These are phyloP conservation scores for Monascus ruber DNA, from an alignment of 2,329 filamentous ascomycete species.

Conservation along the genomic window DNA sequence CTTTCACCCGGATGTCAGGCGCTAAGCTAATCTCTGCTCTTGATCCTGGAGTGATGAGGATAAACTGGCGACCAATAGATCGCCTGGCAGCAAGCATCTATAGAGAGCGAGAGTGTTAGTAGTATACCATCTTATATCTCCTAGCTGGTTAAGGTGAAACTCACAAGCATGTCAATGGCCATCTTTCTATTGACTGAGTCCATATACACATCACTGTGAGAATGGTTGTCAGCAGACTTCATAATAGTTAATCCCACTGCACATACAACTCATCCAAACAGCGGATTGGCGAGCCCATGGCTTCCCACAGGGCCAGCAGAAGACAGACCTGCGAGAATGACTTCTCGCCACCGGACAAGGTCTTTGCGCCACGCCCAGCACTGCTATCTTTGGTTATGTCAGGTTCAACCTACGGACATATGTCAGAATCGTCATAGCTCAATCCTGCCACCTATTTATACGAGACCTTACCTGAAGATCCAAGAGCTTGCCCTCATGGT, in stretches of 20 bases:
- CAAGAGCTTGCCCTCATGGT: constrained; percentile 63
- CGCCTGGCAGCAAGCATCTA: constrained; percentile 74
- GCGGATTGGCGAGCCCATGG: constrained; percentile 89
- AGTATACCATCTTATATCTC: background rate
- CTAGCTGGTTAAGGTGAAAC: constrained; percentile 20
- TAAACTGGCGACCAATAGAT: constrained; percentile 84
- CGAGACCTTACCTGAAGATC: constrained; percentile 53
- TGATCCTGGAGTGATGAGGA: constrained; percentile 88
- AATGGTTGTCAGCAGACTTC: constrained; percentile 8
- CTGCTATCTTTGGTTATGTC: constrained; percentile 58
- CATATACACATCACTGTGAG: constrained; percentile 79
- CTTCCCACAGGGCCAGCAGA: constrained; percentile 87
- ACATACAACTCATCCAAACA: constrained; percentile 84
- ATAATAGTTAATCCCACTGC: background rate
- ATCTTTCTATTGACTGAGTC: constrained; percentile 90
- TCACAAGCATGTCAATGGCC: constrained; percentile 84
- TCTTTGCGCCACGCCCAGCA: constrained; percentile 73
- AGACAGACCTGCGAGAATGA: constrained; percentile 96
- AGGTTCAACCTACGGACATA: constrained; percentile 43
- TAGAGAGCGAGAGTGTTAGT: constrained; percentile 9
- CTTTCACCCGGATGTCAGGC: constrained; percentile 34
- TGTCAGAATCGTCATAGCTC: background rate
- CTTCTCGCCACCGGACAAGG: constrained; percentile 90
- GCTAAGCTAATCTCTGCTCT: constrained; percentile 44
- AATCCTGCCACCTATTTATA: background rate